Conservation (phyloP, 805 yeast species). For the Kodamaea hsintzibuensis region DNA sequence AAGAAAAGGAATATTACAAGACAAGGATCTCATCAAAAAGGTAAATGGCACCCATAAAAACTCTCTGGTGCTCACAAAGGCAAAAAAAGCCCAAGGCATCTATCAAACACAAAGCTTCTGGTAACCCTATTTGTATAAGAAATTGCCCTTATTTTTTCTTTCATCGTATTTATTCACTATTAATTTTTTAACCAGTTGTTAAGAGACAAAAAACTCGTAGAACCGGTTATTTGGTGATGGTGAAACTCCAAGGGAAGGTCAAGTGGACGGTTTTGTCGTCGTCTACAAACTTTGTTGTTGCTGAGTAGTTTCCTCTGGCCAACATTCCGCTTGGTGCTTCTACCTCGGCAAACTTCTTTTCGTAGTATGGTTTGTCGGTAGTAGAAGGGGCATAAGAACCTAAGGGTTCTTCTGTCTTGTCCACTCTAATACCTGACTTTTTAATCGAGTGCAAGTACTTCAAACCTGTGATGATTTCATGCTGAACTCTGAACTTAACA, state of each 20-base stretch:
- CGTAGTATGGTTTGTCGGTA: constrained; percentile 73
- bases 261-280: constrained; percentile 79
- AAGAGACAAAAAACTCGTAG: neutral
- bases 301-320: constrained; percentile 84
- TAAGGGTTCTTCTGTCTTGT: constrained; percentile 80
- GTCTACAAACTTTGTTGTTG: constrained; percentile 79
- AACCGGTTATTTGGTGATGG: constrained; percentile 59
- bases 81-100: neutral
- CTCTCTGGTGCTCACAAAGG: neutral
- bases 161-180: neutral
- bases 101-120: neutral
- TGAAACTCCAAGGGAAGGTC: constrained; percentile 81
- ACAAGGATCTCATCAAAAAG: neutral
- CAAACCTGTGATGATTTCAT: constrained; percentile 87
- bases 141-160: neutral
- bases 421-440: constrained; percentile 85
- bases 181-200: neutral
- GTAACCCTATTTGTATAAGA: neutral
- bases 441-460: constrained; percentile 82
- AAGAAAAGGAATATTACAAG: neutral
- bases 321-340: constrained; percentile 91
- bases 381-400: constrained; percentile 94
- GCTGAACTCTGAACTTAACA: constrained; percentile 82
- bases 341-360: constrained; percentile 52
- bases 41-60: neutral